phyloP scores from a whole-genome alignment of 148 eudicot genomes.

The Silene uniflora region DNA sequence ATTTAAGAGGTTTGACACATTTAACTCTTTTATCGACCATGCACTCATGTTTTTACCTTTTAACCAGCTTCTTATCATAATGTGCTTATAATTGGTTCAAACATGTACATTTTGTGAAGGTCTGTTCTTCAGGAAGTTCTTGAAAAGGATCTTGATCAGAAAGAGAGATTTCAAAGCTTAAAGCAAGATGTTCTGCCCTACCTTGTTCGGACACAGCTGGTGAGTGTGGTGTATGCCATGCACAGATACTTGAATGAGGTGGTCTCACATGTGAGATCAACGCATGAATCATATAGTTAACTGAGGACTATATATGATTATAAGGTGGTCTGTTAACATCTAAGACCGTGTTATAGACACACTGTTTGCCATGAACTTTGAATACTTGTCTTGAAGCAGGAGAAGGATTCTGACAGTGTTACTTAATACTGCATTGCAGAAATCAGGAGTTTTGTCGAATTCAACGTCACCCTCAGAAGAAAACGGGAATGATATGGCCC shows the following conservation, averaged over 20 bases:
- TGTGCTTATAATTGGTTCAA: conserved; percentile 7
- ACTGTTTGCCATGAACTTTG: neutral
- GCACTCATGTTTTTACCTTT: neutral
- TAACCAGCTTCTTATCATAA: neutral
- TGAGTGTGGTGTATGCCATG: conserved; percentile 25
- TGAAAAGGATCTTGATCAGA: conserved; percentile 61
- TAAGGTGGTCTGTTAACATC: too few species aligned
- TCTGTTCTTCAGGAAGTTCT: conserved; percentile 86
- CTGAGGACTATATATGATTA: too few species aligned
- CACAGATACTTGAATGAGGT: too few species aligned
- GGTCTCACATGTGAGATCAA: too few species aligned
- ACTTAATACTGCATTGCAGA: conserved; percentile 32
- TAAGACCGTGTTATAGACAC: too few species aligned
- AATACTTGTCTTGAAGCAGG: neutral
- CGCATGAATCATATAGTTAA: too few species aligned
- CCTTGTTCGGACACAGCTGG: conserved; percentile 89
- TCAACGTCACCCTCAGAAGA: conserved; percentile 53
- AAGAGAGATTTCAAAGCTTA: conserved; percentile 69
- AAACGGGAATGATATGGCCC: conserved; percentile 54
- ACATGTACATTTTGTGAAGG: conserved; percentile 34
- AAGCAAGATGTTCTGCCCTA: conserved; percentile 86
- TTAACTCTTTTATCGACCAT: conserved; percentile 12
- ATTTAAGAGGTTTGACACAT: conserved; percentile 77
- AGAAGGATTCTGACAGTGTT: neutral
- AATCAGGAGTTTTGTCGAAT: conserved; percentile 65